These are phyloP conservation scores for Vanilla planifolia DNA, from an alignment of 106 monocot species.

Conservation along the genomic window DNA sequence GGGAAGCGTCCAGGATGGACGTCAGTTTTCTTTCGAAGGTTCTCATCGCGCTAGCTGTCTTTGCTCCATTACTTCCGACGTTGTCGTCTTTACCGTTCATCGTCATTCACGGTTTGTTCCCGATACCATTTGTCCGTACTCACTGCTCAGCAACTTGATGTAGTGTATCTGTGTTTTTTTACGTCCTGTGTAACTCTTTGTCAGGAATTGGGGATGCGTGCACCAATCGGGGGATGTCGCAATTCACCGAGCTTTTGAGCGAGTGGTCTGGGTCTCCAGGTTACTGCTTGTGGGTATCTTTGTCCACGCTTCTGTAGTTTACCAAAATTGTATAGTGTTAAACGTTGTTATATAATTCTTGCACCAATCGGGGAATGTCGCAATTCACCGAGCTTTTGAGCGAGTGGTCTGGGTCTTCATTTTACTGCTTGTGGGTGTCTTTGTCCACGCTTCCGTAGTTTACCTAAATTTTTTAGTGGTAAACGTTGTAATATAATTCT, in stretches of 20 bases:
- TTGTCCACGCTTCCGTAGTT: neutral
- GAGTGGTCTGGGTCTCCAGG: slow-evolving; percentile 32
- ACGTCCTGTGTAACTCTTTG: neutral
- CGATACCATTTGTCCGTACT: neutral
- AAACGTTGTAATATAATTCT: too few species aligned
- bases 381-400: slow-evolving; percentile 46
- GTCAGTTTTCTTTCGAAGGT: neutral
- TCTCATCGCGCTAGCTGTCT: neutral
- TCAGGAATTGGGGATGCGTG: slow-evolving; percentile 47
- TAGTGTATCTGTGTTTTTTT: neutral
- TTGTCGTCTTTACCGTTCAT: slow-evolving; percentile 38
- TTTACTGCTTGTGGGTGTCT: slow-evolving; percentile 41
- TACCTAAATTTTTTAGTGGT: neutral
- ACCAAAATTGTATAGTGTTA: neutral
- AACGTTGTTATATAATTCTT: too few species aligned
- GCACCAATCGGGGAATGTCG: slow-evolving; percentile 36
- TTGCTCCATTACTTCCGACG: slow-evolving; percentile 1
- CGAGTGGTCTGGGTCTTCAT: slow-evolving; percentile 31
- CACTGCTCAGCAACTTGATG: neutral
- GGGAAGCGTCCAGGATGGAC: neutral
- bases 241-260: slow-evolving; percentile 32
- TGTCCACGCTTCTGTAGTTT: neutral
- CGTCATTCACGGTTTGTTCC: slow-evolving; percentile 40
- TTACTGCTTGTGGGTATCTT: slow-evolving; percentile 34
- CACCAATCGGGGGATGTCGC: slow-evolving; percentile 22